Percentiles rank a stretch among this genome's conserved stretches.
These are phyloP conservation scores for Phytopythium mirpurense DNA, from an alignment of 352 stramenopile genomes.

Conservation along the genomic window DNA sequence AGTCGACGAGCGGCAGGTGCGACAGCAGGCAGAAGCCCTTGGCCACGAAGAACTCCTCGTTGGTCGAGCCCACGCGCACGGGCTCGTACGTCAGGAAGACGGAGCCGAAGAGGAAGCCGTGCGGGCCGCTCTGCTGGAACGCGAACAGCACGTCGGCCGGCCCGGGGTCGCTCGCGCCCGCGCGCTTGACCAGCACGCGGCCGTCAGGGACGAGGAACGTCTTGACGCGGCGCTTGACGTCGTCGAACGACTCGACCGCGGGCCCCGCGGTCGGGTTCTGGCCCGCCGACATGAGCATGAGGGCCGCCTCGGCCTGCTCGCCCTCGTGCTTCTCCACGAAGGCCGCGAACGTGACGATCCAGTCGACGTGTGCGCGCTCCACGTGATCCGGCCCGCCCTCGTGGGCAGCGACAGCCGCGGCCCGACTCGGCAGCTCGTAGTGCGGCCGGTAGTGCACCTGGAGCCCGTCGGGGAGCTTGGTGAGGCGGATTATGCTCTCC, in stretches of 20 bases:
- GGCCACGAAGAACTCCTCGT: constrained; percentile 44
- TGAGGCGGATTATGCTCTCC: constrained; percentile 82
- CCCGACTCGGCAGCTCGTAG: constrained; percentile 29
- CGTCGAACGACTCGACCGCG: constrained; percentile 31
- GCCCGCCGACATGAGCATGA: constrained; percentile 54
- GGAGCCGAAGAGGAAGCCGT: constrained; percentile 69
- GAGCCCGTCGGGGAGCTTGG: constrained; percentile 66
- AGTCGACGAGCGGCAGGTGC: constrained; percentile 52
- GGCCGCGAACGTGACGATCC: constrained; percentile 66
- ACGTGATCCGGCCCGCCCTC: constrained; percentile 7
- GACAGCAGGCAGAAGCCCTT: constrained; percentile 73
- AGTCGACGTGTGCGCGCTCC: constrained; percentile 32
- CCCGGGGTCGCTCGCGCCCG: constrained; percentile 17
- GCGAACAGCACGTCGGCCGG: constrained; percentile 59
- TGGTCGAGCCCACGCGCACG: constrained; percentile 35
- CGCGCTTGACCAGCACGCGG: constrained; percentile 39
- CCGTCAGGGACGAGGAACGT: constrained; percentile 69
- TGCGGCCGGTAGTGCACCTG: constrained; percentile 82
- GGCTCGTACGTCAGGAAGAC: constrained; percentile 75
- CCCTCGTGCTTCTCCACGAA: constrained; percentile 48
- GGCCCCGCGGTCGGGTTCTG: constrained; percentile 19
- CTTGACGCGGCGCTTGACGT: constrained; percentile 54
- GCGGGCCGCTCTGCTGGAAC: constrained; percentile 71
- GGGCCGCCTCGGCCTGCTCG: constrained; percentile 27
- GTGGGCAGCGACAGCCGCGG: background rate